phyloP scores from a whole-genome alignment of 176 grass and related monocot species.

The Saccharum spontaneum region DNA sequence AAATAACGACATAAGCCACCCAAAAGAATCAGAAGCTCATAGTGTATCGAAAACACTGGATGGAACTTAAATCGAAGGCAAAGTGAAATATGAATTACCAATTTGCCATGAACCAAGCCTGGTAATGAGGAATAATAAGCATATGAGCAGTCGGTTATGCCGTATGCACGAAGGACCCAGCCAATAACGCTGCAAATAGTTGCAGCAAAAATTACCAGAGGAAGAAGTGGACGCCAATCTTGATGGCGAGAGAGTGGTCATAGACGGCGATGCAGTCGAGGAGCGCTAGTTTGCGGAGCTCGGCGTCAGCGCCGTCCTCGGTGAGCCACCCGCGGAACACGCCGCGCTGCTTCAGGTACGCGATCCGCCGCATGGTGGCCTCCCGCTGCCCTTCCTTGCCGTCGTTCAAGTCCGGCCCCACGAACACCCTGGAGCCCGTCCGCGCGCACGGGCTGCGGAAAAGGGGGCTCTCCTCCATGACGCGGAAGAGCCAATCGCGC shows the following conservation, averaged over 20 bases:
- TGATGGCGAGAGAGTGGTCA: conserved; percentile 77
- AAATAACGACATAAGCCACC: neutral
- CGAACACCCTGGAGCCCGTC: conserved; percentile 49
- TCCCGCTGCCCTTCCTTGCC: conserved; percentile 72
- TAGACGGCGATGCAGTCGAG: conserved; percentile 70
- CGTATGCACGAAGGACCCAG: neutral
- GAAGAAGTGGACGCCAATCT: conserved; percentile 80
- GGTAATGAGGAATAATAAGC: neutral
- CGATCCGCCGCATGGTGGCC: conserved; percentile 64
- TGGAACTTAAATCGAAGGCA: neutral
- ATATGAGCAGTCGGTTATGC: neutral
- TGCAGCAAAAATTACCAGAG: conserved; percentile 54
- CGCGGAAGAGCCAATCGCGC: conserved; percentile 67
- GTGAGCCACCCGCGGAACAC: conserved; percentile 83
- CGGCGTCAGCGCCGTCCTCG: conserved; percentile 34
- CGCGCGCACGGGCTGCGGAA: conserved; percentile 48
- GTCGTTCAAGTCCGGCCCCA: conserved; percentile 59
- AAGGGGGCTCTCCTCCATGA: conserved; percentile 72
- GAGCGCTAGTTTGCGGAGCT: conserved; percentile 50
- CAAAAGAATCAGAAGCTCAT: neutral
- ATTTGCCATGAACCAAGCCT: neutral
- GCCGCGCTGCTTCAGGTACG: conserved; percentile 47
- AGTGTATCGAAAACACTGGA: neutral
- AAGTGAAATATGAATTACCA: neutral
- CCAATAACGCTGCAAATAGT: neutral